Base-by-base conservation (phyloP, 2,329 filamentous ascomycete genomes). In the Ceratocystis variospora region DNA sequence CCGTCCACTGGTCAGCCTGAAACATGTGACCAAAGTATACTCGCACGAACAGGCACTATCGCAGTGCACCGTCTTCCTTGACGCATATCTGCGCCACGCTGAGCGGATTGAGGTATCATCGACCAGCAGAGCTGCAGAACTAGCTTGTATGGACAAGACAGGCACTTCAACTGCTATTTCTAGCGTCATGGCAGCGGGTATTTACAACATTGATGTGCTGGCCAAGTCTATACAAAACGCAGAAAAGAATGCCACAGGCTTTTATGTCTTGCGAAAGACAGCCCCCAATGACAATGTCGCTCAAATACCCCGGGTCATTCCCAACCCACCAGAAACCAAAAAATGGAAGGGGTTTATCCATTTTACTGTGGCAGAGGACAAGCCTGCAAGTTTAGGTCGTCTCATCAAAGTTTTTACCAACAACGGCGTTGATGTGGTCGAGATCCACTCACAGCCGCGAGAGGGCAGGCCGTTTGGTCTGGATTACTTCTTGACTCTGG, bases 1-100 rank as follows among this genome's bases (percentile, higher is more conserved):
- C 48, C 76, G 76, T 69, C 83, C 85, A 2, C 71, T 81, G 48
- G 71, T 73, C 63, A 76, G 78, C 69, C 75, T 92, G 69, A 75
- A 77, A 66, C 80, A 87, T 71, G 81, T 97, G 72, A 83, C 81
- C 71, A 87, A 87, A 72, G 76, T 99, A 50, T 96, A 96, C 78
- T 94, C 90, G 28, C 94, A 99, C 76, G 92, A 93, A 8, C 94
- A 99, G 76, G 94, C 91, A 33, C 96, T 94, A 80, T 91, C 91
- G 31, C 94, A 99, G 77, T 96, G 92, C 76, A 85, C 86, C 57
- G 75, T 73, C 7, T 96, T 96, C 75, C 81, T 96, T 31, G 79
- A 81, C 7, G 78, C 80, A 33, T 79, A 89, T 71, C 82, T 96
- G 69, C 86, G 85, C 70, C 83, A 83, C 57, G 80, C 87, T n/a